phyloP scores from a whole-genome alignment of 1,284 basidiomycete species.

The Termitomyces sp. region DNA sequence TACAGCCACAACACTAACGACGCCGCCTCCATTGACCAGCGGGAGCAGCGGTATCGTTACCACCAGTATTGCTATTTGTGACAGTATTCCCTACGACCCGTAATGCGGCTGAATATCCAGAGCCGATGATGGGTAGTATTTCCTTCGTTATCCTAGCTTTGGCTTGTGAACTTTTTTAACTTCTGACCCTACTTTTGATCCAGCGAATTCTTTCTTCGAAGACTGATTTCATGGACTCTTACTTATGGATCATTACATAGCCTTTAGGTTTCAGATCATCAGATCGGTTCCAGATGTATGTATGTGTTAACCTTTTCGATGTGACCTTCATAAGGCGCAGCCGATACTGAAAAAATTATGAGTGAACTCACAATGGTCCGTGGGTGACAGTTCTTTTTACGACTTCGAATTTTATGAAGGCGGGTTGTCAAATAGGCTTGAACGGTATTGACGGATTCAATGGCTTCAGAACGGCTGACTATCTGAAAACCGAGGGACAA shows the following conservation, averaged over 20 bases:
- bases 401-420: background rate
- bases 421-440: background rate
- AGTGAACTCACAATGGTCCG: background rate
- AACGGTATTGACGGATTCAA: background rate
- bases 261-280: background rate
- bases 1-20: conserved; percentile 1
- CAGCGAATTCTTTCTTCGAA: background rate
- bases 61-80: background rate
- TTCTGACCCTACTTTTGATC: background rate
- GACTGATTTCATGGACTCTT: background rate
- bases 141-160: background rate
- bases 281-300: background rate
- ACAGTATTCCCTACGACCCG: background rate
- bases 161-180: background rate
- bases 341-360: background rate
- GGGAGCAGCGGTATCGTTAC: background rate
- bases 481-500: background rate
- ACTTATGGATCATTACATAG: background rate
- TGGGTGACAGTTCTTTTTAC: background rate
- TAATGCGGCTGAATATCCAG: background rate
- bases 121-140: background rate
- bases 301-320: background rate
- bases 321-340: background rate
- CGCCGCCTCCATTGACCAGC: background rate
- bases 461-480: background rate